Percentiles rank a stretch among this genome's conserved stretches.
Evolutionary conservation across 495 filamentous ascomycete genomes (phyloP).

Genomic region (Polyplosphaeria fusca): DNA sequence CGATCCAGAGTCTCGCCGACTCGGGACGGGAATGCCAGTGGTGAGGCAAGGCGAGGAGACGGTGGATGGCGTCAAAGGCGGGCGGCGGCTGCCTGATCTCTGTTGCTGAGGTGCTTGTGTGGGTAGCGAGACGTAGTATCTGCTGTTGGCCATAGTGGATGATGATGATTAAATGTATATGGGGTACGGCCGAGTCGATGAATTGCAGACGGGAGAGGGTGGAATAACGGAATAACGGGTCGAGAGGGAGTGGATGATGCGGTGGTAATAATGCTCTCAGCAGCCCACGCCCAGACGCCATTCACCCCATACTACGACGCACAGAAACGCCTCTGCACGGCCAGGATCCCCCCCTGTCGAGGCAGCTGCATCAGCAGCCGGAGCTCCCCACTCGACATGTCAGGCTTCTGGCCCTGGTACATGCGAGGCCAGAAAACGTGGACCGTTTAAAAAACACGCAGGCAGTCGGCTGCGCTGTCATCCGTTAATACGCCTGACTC

Average conservation of each 20-base stretch:
- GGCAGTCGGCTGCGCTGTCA: constrained; percentile 33
- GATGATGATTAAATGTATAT: too few species aligned
- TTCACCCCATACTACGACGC: constrained; percentile 26
- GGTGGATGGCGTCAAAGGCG: constrained; percentile 40
- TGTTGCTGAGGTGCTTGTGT: constrained; percentile 20
- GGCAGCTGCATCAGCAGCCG: constrained; percentile 27
- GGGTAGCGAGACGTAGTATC: constrained; percentile 30
- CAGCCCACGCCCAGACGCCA: constrained; percentile 22
- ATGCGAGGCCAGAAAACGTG: constrained; percentile 31
- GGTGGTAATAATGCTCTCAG: constrained; percentile 22
- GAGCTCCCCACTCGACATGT: constrained; percentile 17
- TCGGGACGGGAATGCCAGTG: constrained; percentile 29
- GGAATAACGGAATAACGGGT: constrained; percentile 5
- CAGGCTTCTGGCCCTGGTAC: constrained; percentile 14
- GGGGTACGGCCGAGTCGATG: too few species aligned
- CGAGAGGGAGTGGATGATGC: constrained; percentile 14
- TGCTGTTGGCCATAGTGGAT: constrained; percentile 30
- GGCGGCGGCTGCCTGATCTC: constrained; percentile 28
- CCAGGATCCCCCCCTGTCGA: constrained; percentile 8
- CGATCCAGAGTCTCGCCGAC: constrained; percentile 27
- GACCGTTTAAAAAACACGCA: constrained; percentile 30
- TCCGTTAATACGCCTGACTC: constrained; percentile 32
- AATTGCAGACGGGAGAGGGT: background rate
- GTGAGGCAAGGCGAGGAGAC: constrained; percentile 39
- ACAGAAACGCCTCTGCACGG: constrained; percentile 20